These are phyloP conservation scores for Pseudogymnoascus sp. DNA, from an alignment of 2,329 filamentous ascomycete species.

Conservation along the genomic window DNA sequence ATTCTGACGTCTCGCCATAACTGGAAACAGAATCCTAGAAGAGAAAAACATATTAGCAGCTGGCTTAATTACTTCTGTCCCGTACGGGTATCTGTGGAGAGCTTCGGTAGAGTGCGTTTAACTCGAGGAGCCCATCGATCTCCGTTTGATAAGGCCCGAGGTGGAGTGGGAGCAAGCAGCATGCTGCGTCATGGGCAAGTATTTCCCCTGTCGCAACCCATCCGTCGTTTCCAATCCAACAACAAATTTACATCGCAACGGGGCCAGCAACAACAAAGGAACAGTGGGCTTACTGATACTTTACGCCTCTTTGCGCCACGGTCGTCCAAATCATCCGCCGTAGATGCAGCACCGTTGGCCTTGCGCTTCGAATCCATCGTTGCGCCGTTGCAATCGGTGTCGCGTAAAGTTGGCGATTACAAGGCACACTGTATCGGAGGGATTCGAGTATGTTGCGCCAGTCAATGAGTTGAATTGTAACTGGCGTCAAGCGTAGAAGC, in stretches of 20 bases:
- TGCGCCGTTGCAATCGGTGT: slow-evolving; percentile 3
- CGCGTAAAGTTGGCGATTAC: slow-evolving; percentile 3
- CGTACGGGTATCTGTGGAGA: slow-evolving; percentile 6
- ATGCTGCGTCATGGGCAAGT: slow-evolving; percentile 8
- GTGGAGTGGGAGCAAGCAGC: slow-evolving; percentile 4
- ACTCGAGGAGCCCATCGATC: background rate
- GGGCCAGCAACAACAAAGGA: background rate
- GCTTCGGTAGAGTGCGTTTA: slow-evolving; percentile 3
- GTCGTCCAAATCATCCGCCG: slow-evolving; percentile 38
- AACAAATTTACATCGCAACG: background rate
- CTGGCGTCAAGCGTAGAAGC: slow-evolving; percentile 5
- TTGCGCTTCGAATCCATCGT: slow-evolving; percentile 45
- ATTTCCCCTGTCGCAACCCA: slow-evolving; percentile 6
- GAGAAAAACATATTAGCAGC: slow-evolving; percentile 25
- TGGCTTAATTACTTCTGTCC: background rate
- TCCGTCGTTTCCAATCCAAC: background rate
- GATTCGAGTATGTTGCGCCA: background rate
- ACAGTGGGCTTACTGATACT: slow-evolving; percentile 42
- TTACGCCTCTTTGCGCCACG: slow-evolving; percentile 51
- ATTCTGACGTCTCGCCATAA: slow-evolving; percentile 51
- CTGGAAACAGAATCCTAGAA: slow-evolving; percentile 18
- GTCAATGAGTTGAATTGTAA: slow-evolving; percentile 5
- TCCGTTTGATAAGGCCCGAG: slow-evolving; percentile 3
- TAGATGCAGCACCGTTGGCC: slow-evolving; percentile 31
- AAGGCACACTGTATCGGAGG: background rate